Evolutionary conservation across 495 filamentous ascomycete species (phyloP).

Genomic region (Parmelia sp.): DNA sequence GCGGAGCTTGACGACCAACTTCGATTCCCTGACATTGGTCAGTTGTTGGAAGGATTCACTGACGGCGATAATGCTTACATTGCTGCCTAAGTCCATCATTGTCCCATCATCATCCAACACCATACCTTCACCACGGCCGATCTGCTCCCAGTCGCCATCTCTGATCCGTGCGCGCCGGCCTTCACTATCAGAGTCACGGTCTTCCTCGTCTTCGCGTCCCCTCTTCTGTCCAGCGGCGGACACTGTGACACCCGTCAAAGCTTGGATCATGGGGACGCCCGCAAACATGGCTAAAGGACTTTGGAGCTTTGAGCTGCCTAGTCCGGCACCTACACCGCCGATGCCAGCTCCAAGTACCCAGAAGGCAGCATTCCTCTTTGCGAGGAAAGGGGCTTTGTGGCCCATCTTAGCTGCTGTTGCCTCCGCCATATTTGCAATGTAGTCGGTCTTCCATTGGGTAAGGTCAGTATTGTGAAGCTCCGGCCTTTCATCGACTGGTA

Average conservation of each 20-base stretch:
- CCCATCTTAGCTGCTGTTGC: slow-evolving; percentile 40
- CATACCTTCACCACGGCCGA: slow-evolving; percentile 37
- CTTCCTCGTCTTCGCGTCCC: slow-evolving; percentile 32
- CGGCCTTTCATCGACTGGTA: slow-evolving; percentile 37
- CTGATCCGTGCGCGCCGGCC: slow-evolving; percentile 42
- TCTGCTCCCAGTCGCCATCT: slow-evolving; percentile 36
- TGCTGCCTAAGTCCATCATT: slow-evolving; percentile 25
- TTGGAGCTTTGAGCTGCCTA: slow-evolving; percentile 35
- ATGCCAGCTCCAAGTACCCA: slow-evolving; percentile 51
- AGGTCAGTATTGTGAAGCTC: slow-evolving; percentile 51
- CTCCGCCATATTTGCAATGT: slow-evolving; percentile 47
- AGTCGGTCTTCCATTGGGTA: slow-evolving; percentile 53
- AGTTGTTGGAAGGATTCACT: slow-evolving; percentile 11
- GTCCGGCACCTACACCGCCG: slow-evolving; percentile 48
- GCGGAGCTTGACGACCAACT: slow-evolving; percentile 53
- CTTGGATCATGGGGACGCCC: slow-evolving; percentile 46
- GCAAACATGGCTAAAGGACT: slow-evolving; percentile 50
- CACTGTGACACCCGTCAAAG: slow-evolving; percentile 34
- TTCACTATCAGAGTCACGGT: slow-evolving; percentile 33
- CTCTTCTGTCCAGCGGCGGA: slow-evolving; percentile 36
- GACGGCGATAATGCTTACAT: slow-evolving; percentile 21
- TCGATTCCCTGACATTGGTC: slow-evolving; percentile 44
- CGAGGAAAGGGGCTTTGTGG: slow-evolving; percentile 35
- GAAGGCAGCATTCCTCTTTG: slow-evolving; percentile 51
- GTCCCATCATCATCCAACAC: slow-evolving; percentile 36